Evolutionary conservation across 345 rosid species (phyloP), one percentile per base, ranked within the genome.

Genomic region (Gossypium ekmanianum): DNA sequence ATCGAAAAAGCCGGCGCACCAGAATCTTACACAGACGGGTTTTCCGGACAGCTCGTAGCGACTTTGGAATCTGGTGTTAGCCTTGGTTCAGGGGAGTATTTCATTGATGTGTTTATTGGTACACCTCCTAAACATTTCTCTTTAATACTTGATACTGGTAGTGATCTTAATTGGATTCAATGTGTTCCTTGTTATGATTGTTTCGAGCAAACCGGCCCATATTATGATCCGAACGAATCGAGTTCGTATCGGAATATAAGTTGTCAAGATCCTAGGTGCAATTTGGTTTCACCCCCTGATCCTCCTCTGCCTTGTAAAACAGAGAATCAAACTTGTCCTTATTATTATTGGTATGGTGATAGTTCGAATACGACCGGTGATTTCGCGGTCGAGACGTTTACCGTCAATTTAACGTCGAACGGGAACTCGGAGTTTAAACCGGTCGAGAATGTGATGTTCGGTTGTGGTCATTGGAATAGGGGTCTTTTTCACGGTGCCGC

Each of bases 141-240:
- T 69, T 86, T 95, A 78, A 95, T 95, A 65, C 94, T 95, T 26
- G 99, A 95, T 83, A 95, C 99, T 11, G 98, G 98, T 6, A 94
- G 97, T 80, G 97, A 94, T 83, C 87, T 94, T 59, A 94, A 92
- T 76, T 94, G 97, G 97, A 87, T 95, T 73, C 99, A 95, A 50
- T 91, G 94, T 44, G 82, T 88, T 4, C 98, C 99, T 76, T 95
- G 98, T 76, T 45, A 87, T 65, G 99, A 86, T 74, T 95, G 99
- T 82, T 95, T 95, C 82, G 87, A 86, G 72, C 98, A 95, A 87
- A 87, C 79, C 76, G 97, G 88, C 2, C 93, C 92, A 39, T 77
- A 85, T 78, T 92, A 92, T 61, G 86, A 91, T 71, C 98, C 98
- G 2, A 72, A 22, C 65, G 81, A 87, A 4, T 95, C 97, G 0